These are phyloP conservation scores for Aspergillus sp. DNA, from an alignment of 2,329 filamentous ascomycete species.

Conservation along the genomic window DNA sequence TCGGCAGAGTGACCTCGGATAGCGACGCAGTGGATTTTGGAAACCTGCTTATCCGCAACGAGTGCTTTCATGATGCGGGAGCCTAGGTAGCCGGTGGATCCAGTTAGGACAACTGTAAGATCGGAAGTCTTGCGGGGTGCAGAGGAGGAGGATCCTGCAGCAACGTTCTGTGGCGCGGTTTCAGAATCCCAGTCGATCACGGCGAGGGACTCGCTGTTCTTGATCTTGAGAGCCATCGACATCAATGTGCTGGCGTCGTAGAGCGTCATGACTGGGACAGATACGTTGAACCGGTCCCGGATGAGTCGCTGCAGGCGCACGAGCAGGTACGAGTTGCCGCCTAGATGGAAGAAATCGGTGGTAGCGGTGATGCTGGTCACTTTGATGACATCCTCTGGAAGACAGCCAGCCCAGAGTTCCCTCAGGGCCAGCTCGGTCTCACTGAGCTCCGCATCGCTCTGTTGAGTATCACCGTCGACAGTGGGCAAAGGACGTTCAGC, in stretches of 20 bases:
- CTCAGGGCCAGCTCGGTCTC: not conserved
- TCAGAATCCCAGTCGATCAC: not conserved
- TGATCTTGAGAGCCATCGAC: not conserved
- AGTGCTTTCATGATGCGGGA: slow-evolving; percentile 3
- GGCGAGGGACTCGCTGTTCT: not conserved
- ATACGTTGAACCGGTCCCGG: not conserved
- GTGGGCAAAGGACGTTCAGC: slow-evolving; percentile 22
- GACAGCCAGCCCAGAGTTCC: slow-evolving; percentile 2
- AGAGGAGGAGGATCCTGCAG: not conserved
- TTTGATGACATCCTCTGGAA: not conserved
- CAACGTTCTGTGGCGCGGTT: not conserved
- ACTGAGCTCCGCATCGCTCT: not conserved
- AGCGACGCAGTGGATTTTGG: slow-evolving; percentile 12
- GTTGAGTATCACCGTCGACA: not conserved
- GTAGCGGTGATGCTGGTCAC: not conserved
- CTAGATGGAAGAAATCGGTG: slow-evolving; percentile 10
- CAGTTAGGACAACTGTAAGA: slow-evolving; percentile 11
- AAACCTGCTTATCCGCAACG: not conserved
- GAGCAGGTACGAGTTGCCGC: slow-evolving; percentile 12
- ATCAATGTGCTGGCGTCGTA: not conserved
- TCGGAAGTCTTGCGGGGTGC: not conserved
- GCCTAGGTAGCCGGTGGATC: slow-evolving; percentile 13
- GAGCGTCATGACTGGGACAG: not conserved
- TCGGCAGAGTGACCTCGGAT: not conserved
- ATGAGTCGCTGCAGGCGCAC: slow-evolving; percentile 3